A percentile compares a stretch with the other conserved stretches of the same genome.
Evolutionary conservation across 768 basidiomycete species (phyloP).

Genomic region (Coprinopsis marcescibilis): DNA sequence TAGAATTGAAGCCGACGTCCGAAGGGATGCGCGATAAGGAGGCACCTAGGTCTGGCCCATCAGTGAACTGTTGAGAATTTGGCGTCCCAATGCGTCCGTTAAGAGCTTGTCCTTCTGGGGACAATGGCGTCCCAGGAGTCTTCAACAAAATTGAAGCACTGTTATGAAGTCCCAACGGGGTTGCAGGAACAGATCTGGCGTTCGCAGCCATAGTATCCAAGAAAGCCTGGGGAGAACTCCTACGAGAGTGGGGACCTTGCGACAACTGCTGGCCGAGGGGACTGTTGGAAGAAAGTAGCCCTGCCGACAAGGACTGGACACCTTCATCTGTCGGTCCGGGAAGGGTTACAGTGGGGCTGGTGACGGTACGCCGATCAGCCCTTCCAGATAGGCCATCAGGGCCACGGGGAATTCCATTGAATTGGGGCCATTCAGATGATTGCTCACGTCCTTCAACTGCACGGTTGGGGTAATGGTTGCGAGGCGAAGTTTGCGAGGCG

Average conservation of each 20-base stretch:
- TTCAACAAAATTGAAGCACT: slow-evolving; percentile 49
- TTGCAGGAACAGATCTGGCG: slow-evolving; percentile 80
- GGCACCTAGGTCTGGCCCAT: slow-evolving; percentile 58
- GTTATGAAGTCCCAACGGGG: slow-evolving; percentile 59
- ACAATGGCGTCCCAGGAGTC: slow-evolving; percentile 63
- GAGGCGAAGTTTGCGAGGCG: slow-evolving; percentile 74
- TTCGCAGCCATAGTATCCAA: slow-evolving; percentile 55
- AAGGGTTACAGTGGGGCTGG: slow-evolving; percentile 66
- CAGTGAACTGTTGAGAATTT: slow-evolving; percentile 42
- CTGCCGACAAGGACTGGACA: slow-evolving; percentile 30
- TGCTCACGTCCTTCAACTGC: slow-evolving; percentile 57
- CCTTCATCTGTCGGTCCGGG: slow-evolving; percentile 52
- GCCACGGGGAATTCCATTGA: slow-evolving; percentile 55
- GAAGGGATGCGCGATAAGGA: slow-evolving; percentile 66
- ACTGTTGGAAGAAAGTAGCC: slow-evolving; percentile 53
- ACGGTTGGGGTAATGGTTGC: slow-evolving; percentile 50
- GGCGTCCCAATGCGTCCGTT: slow-evolving; percentile 58
- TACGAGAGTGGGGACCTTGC: slow-evolving; percentile 61
- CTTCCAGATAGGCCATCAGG: slow-evolving; percentile 54
- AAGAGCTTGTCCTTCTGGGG: slow-evolving; percentile 51
- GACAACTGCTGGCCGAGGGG: slow-evolving; percentile 60
- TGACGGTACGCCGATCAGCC: slow-evolving; percentile 63
- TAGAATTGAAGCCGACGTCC: slow-evolving; percentile 49
- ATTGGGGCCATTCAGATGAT: slow-evolving; percentile 94
- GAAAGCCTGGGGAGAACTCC: slow-evolving; percentile 66